A percentile compares a stretch with the other conserved stretches of the same genome.
phyloP scores from a whole-genome alignment of 129 eudicot genomes.

The Ambrosia artemisiifolia region DNA sequence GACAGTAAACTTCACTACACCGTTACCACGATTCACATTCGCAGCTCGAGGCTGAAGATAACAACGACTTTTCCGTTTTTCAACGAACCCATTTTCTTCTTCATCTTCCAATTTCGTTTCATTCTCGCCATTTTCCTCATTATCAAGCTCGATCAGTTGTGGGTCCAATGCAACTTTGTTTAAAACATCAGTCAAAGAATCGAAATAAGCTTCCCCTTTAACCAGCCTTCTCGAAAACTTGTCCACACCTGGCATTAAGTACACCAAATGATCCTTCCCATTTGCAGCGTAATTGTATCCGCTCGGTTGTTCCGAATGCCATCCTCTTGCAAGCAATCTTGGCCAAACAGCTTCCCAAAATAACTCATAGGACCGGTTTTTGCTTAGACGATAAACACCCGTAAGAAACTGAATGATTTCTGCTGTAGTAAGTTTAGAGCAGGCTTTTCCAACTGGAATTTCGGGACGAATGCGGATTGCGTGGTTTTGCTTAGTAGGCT shows the following conservation, averaged over 20 bases:
- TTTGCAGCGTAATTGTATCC: slow-evolving; percentile 40
- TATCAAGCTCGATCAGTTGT: slow-evolving; percentile 45
- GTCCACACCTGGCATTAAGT: slow-evolving; percentile 51
- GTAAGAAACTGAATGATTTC: slow-evolving; percentile 58
- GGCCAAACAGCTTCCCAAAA: slow-evolving; percentile 98
- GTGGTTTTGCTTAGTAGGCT: slow-evolving; percentile 48
- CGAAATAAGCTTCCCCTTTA: slow-evolving; percentile 61
- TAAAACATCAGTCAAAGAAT: slow-evolving; percentile 59
- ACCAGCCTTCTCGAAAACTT: slow-evolving; percentile 52
- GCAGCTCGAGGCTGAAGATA: slow-evolving; percentile 68
- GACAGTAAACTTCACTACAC: slow-evolving; percentile 42
- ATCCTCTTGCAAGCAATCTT: slow-evolving; percentile 70
- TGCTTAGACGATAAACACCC: slow-evolving; percentile 68
- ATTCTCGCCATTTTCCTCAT: slow-evolving; percentile 25
- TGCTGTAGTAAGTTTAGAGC: slow-evolving; percentile 49
- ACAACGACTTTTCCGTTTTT: slow-evolving; percentile 34
- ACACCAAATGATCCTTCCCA: slow-evolving; percentile 43
- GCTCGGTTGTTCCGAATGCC: slow-evolving; percentile 69
- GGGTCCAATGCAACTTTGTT: slow-evolving; percentile 56
- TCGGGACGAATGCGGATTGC: slow-evolving; percentile 36
- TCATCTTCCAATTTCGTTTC: slow-evolving; percentile 23
- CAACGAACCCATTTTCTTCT: slow-evolving; percentile 32
- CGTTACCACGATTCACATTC: slow-evolving; percentile 21
- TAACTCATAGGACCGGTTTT: slow-evolving; percentile 63
- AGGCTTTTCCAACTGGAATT: slow-evolving; percentile 63